A percentile compares a stretch with the other conserved stretches of the same genome.
These are phyloP conservation scores for Fusarium beomiforme DNA, from an alignment of 2,329 filamentous ascomycete species.

Conservation along the genomic window DNA sequence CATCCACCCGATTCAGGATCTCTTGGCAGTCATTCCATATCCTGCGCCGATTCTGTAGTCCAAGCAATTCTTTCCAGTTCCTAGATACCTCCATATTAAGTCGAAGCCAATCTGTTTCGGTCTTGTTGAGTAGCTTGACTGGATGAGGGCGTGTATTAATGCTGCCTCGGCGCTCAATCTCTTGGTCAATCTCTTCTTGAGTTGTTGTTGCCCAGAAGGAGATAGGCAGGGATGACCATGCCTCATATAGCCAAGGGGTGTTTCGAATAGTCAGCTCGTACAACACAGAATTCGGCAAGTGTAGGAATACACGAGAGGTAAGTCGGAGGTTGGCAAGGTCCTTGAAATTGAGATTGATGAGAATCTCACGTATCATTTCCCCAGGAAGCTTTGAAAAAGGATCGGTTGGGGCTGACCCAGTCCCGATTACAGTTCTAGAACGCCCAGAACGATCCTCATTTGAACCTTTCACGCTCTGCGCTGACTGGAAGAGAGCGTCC, in stretches of 20 bases:
- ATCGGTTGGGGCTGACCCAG: background rate
- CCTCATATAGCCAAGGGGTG: constrained; percentile 30
- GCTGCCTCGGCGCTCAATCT: accelerated
- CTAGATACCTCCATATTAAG: background rate
- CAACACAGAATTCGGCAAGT: constrained; percentile 12
- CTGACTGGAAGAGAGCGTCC: background rate
- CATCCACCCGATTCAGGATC: constrained; percentile 9
- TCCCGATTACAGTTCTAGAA: accelerated
- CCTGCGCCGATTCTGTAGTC: background rate
- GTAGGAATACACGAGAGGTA: constrained; percentile 19
- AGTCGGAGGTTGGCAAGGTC: constrained; percentile 25
- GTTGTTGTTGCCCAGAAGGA: constrained; percentile 32
- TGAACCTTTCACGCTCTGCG: background rate
- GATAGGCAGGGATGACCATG: constrained; percentile 21
- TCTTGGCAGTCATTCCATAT: background rate
- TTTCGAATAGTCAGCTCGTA: constrained; percentile 9
- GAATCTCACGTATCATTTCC: constrained; percentile 21
- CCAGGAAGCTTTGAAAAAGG: constrained; percentile 10
- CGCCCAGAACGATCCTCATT: background rate
- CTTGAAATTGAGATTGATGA: constrained; percentile 5
- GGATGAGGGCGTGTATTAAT: background rate
- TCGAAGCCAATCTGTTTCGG: background rate
- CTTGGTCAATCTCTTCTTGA: background rate
- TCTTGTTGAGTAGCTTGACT: background rate
- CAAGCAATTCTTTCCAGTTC: background rate